Percentiles rank a stretch among this genome's conserved stretches.
phyloP scores from a whole-genome alignment of 371 early-diverging fungal genomes.

The Apophysomyces variabilis region DNA sequence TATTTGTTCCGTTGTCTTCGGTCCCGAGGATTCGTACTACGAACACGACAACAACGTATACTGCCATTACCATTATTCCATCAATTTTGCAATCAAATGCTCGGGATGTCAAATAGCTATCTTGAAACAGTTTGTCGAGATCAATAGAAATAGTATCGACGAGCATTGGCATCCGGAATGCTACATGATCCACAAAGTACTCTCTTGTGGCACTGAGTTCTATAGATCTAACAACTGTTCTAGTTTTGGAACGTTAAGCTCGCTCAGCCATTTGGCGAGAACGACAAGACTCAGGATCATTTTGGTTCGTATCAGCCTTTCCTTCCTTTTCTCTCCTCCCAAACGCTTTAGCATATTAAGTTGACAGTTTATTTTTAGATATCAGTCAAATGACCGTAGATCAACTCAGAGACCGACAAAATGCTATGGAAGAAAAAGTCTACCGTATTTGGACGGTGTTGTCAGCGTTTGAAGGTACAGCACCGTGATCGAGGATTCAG shows the following conservation, averaged over 20 bases:
- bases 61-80: constrained; percentile 94
- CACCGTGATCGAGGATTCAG: not conserved
- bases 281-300: constrained; percentile 26
- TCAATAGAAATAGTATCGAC: constrained; percentile 76
- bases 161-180: constrained; percentile 99
- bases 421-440: constrained; percentile 77
- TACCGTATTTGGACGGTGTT: constrained; percentile 86
- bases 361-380: constrained; percentile 26
- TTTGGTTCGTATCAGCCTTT: constrained; percentile 9
- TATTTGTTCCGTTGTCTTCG: constrained; percentile 93
- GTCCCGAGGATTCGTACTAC: constrained; percentile 95
- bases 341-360: not conserved
- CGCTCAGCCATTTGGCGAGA: constrained; percentile 31
- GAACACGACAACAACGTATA: constrained; percentile 91
- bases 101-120: constrained; percentile 94
- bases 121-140: constrained; percentile 94
- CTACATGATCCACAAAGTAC: constrained; percentile 95
- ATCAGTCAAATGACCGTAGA: constrained; percentile 40
- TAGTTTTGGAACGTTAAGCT: constrained; percentile 87
- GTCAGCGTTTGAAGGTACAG: constrained; percentile 71
- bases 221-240: not conserved
- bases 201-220: not conserved
- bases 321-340: not conserved
- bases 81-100: constrained; percentile 83
- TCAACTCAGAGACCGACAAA: constrained; percentile 53